phyloP scores from a whole-genome alignment of 805 yeast genomes.

The Schwanniomyces sp. region DNA sequence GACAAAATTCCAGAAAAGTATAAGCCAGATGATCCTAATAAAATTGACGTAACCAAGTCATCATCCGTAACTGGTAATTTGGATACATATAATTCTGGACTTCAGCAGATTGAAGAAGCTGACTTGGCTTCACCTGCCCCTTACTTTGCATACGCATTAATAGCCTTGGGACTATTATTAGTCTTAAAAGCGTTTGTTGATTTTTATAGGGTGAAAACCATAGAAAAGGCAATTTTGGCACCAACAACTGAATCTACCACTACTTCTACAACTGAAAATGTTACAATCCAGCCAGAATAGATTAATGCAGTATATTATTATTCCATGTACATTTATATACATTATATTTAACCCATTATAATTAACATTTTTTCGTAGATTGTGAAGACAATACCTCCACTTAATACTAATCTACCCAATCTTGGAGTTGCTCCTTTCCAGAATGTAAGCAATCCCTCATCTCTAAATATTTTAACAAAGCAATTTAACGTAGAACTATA shows the following conservation, averaged over 20 bases:
- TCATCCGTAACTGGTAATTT: conserved; percentile 24
- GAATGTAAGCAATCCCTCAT: conserved; percentile 87
- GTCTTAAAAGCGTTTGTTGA: conserved; percentile 67
- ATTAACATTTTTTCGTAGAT: conserved; percentile 88
- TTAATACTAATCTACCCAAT: conserved; percentile 83
- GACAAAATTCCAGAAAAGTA: conserved; percentile 32
- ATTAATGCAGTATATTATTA: neutral
- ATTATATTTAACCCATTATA: conserved; percentile 37
- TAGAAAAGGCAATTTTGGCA: conserved; percentile 62
- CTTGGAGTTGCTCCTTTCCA: conserved; percentile 99
- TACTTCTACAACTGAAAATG: conserved; percentile 1
- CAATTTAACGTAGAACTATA: conserved; percentile 81
- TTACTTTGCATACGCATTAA: conserved; percentile 59
- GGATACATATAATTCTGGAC: conserved; percentile 30
- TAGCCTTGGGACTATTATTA: conserved; percentile 67
- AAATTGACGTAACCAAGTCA: conserved; percentile 27
- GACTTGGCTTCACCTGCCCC: conserved; percentile 32
- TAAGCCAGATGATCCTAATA: conserved; percentile 35
- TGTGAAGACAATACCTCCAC: conserved; percentile 97
- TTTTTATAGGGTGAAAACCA: conserved; percentile 71
- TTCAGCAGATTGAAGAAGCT: conserved; percentile 16
- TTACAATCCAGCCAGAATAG: neutral
- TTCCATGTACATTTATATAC: conserved; percentile 2
- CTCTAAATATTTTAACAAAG: conserved; percentile 71
- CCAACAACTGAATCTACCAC: conserved; percentile 30